Conservation (phyloP, 345 rosid genomes). For the Excoecaria cochinchinensis region DNA sequence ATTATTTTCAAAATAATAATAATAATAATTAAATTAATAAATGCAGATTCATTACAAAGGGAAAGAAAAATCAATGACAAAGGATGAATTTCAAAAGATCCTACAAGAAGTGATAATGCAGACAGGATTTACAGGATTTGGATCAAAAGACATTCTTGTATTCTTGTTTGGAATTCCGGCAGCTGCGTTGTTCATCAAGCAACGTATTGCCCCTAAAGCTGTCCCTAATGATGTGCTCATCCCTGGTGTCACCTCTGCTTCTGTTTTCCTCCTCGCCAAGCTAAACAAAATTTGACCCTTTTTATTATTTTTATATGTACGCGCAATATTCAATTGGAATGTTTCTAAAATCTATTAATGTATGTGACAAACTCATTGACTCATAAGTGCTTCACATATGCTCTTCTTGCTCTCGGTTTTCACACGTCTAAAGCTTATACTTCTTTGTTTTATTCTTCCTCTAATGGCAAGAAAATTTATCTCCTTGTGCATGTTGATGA, state of each 20-base stretch:
- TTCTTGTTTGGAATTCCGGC: slow-evolving; percentile 68
- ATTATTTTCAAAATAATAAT: too few relatives aligned
- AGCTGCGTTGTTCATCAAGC: slow-evolving; percentile 54
- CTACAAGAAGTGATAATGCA: slow-evolving; percentile 50
- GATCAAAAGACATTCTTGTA: slow-evolving; percentile 58
- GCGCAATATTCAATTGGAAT: too few relatives aligned
- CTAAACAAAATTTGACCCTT: slow-evolving; percentile 56
- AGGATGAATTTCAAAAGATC: slow-evolving; percentile 64
- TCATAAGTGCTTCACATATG: too few relatives aligned
- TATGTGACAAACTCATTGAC: too few relatives aligned
- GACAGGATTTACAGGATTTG: slow-evolving; percentile 66
- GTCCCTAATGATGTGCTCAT: slow-evolving; percentile 65
- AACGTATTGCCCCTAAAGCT: slow-evolving; percentile 42
- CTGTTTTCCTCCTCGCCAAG: slow-evolving; percentile 71
- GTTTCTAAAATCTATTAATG: too few relatives aligned
- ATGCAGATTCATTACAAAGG: slow-evolving; percentile 46
- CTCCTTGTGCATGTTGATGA: too few relatives aligned
- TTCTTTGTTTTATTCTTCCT: too few relatives aligned
- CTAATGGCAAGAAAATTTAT: too few relatives aligned
- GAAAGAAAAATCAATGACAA: slow-evolving; percentile 30
- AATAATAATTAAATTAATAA: neutral
- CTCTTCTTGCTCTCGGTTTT: too few relatives aligned
- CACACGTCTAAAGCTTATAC: too few relatives aligned
- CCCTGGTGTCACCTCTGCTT: slow-evolving; percentile 71
- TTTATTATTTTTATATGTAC: too few relatives aligned